Conservation (phyloP, 108 stramenopile species). For the Pseudonitzschia multiseries region DNA sequence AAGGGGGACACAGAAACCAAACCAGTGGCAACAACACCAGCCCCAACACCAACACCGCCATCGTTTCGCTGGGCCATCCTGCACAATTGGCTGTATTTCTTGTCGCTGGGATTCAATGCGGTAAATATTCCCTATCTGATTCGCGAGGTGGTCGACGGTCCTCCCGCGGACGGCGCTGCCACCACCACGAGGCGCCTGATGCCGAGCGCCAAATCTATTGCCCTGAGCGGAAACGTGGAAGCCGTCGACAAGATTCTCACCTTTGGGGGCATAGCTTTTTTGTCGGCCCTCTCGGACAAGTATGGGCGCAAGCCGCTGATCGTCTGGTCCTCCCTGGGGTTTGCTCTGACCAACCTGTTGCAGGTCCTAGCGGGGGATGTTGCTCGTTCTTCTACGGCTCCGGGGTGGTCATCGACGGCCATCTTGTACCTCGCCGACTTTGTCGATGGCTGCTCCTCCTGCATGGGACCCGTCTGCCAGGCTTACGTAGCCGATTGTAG, state of each 20-base stretch:
- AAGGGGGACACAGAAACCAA: not conserved
- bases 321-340: slow-evolving; percentile 1
- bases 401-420: not conserved
- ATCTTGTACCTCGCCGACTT: not conserved
- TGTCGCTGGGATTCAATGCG: slow-evolving; percentile 9
- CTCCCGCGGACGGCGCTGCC: not conserved
- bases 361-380: not conserved
- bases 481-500: slow-evolving; percentile 11
- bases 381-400: not conserved
- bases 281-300: slow-evolving; percentile 4
- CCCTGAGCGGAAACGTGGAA: slow-evolving; percentile 5
- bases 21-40: not conserved
- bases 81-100: slow-evolving; percentile 12
- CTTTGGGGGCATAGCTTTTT: slow-evolving; percentile 9
- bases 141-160: slow-evolving; percentile 10
- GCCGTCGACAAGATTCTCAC: slow-evolving; percentile 8
- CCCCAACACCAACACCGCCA: not conserved
- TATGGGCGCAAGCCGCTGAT: slow-evolving; percentile 9
- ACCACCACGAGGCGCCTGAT: not conserved
- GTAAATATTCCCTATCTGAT: slow-evolving; percentile 9
- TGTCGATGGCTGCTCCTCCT: slow-evolving; percentile 5
- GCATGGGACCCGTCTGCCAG: slow-evolving; percentile 7
- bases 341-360: slow-evolving; percentile 12
- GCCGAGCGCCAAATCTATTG: not conserved
- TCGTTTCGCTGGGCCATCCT: slow-evolving; percentile 2